Evolutionary conservation across 2,329 filamentous ascomycete species (phyloP).

Genomic region (Fusarium anguioides): DNA sequence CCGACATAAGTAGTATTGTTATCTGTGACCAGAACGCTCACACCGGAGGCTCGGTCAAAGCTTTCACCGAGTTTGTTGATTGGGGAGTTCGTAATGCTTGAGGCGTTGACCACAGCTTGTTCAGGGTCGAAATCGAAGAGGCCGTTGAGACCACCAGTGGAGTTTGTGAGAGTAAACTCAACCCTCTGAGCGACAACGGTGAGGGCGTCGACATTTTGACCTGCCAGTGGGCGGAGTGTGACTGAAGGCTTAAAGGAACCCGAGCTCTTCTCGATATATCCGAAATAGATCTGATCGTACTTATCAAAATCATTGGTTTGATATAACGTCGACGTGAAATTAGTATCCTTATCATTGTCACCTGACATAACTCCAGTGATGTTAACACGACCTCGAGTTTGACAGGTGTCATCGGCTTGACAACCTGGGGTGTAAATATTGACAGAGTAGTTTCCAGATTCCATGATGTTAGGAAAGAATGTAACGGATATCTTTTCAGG

Average conservation of each 20-base stretch:
- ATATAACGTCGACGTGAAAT: constrained; percentile 73
- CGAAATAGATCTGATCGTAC: constrained; percentile 91
- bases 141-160: constrained; percentile 85
- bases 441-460: constrained; percentile 92
- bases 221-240: constrained; percentile 76
- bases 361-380: constrained; percentile 78
- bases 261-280: constrained; percentile 80
- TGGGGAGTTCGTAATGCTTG: constrained; percentile 75
- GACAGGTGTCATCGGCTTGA: constrained; percentile 79
- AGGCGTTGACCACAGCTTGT: constrained; percentile 62
- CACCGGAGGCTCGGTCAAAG: constrained; percentile 73
- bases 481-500: constrained; percentile 74
- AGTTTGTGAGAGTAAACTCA: constrained; percentile 78
- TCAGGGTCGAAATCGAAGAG: constrained; percentile 87
- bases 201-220: constrained; percentile 70
- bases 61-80: constrained; percentile 80
- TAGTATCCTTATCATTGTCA: constrained; percentile 54
- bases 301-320: constrained; percentile 98
- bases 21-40: constrained; percentile 75
- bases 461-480: constrained; percentile 84
- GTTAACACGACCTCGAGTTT: constrained; percentile 81
- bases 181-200: constrained; percentile 92
- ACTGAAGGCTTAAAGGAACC: constrained; percentile 81
- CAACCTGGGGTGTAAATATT: constrained; percentile 95
- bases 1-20: constrained; percentile 78